phyloP scores from a whole-genome alignment of 495 filamentous ascomycete genomes.

The Tuber microsphaerosporum region DNA sequence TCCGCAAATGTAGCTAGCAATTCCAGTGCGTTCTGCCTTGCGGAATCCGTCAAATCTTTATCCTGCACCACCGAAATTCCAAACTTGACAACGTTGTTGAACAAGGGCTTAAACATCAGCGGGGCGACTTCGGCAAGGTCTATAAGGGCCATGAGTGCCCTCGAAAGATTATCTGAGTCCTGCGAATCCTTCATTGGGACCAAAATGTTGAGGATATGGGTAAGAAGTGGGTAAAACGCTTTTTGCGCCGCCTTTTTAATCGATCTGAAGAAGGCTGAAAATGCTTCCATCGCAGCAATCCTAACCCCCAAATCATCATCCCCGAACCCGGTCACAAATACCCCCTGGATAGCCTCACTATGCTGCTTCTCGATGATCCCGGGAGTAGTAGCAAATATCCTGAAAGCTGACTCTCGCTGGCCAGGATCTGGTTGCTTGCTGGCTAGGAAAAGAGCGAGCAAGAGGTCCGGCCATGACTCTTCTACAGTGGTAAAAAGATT shows the following conservation, averaged over 20 bases:
- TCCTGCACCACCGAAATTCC: conserved; percentile 88
- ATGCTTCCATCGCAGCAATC: conserved; percentile 91
- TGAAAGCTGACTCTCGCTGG: conserved; percentile 81
- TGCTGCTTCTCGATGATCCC: conserved; percentile 95
- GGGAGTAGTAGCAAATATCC: conserved; percentile 90
- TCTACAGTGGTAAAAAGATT: conserved; percentile 47
- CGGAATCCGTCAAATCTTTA: conserved; percentile 82
- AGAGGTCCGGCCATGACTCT: conserved; percentile 83
- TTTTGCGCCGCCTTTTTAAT: conserved; percentile 75
- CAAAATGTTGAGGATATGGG: conserved; percentile 83
- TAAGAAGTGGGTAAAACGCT: conserved; percentile 78
- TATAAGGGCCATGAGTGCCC: conserved; percentile 80
- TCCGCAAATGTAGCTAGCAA: conserved; percentile 98
- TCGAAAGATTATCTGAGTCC: conserved; percentile 82
- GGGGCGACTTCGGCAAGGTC: conserved; percentile 86
- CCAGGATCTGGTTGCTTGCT: conserved; percentile 75
- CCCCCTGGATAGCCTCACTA: conserved; percentile 70
- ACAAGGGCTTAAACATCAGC: conserved; percentile 91
- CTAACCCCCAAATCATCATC: conserved; percentile 80
- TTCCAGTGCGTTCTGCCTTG: conserved; percentile 90
- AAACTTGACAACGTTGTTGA: conserved; percentile 84
- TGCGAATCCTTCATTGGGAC: conserved; percentile 83
- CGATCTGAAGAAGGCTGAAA: conserved; percentile 88
- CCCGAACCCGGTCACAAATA: conserved; percentile 85
- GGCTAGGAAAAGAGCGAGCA: conserved; percentile 73